Conservation (phyloP, 2,329 filamentous ascomycete genomes). For the Alternaria brassicicola region DNA sequence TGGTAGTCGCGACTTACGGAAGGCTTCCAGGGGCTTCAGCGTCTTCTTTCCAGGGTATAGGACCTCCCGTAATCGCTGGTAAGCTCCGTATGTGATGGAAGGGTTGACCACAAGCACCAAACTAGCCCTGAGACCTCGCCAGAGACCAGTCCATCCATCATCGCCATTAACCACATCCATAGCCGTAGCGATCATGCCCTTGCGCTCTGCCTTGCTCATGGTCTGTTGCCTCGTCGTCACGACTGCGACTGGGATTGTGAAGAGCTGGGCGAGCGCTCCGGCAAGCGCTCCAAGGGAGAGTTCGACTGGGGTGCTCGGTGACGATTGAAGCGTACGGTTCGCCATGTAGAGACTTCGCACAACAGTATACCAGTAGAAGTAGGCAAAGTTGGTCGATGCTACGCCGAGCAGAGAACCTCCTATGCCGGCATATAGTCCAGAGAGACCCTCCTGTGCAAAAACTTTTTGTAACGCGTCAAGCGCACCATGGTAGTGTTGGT, state of each 20-base stretch:
- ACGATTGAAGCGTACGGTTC: slow-evolving; percentile 61
- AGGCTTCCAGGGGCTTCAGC: slow-evolving; percentile 85
- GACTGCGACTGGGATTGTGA: slow-evolving; percentile 95
- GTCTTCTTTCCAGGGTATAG: slow-evolving; percentile 78
- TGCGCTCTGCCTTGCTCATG: slow-evolving; percentile 80
- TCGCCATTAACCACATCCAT: slow-evolving; percentile 88
- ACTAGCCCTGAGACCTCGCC: slow-evolving; percentile 94
- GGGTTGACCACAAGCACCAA: slow-evolving; percentile 95
- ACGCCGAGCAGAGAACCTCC: slow-evolving; percentile 86
- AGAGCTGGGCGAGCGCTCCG: slow-evolving; percentile 89
- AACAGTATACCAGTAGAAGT: slow-evolving; percentile 98
- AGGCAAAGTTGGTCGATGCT: slow-evolving; percentile 97
- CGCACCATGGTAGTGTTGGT: slow-evolving; percentile 82
- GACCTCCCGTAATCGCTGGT: slow-evolving; percentile 80
- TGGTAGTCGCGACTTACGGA: slow-evolving; percentile 67
- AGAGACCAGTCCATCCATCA: slow-evolving; percentile 86
- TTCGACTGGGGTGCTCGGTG: slow-evolving; percentile 81
- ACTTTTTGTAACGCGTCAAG: slow-evolving; percentile 90
- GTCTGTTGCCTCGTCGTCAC: slow-evolving; percentile 97
- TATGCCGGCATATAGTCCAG: slow-evolving; percentile 88
- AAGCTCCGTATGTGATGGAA: slow-evolving; percentile 96
- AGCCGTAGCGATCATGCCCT: slow-evolving; percentile 85
- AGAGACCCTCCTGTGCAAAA: slow-evolving; percentile 75
- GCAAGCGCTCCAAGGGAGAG: slow-evolving; percentile 84
- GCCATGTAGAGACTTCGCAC: slow-evolving; percentile 80